phyloP scores from a whole-genome alignment of 2,329 filamentous ascomycete species.

The Phaeosphaeriaceae sp. region DNA sequence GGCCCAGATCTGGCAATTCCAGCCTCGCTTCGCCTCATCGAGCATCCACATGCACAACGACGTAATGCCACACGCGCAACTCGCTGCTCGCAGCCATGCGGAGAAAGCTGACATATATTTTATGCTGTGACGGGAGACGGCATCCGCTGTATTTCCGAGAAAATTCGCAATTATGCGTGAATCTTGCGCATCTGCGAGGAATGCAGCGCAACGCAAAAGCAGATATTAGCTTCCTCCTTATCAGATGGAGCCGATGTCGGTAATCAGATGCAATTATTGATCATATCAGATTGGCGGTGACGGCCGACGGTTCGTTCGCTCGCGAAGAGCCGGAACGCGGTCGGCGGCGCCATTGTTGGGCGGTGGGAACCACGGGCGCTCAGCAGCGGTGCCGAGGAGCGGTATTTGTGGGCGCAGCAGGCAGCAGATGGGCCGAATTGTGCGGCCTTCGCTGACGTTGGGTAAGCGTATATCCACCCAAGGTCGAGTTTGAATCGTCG shows the following conservation, averaged over 20 bases:
- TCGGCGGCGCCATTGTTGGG: neutral
- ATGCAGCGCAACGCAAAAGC: neutral
- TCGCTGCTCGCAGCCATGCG: neutral
- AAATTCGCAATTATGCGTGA: neutral
- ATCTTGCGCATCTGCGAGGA: neutral
- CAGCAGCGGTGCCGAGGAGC: neutral
- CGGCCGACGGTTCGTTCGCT: neutral
- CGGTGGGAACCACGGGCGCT: neutral
- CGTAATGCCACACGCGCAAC: neutral
- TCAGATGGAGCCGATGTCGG: neutral
- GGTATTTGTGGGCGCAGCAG: neutral
- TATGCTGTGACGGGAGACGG: neutral
- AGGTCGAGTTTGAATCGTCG: neutral
- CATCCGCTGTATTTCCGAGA: neutral
- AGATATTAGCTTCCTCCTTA: neutral
- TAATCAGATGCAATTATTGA: neutral
- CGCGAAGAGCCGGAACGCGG: neutral
- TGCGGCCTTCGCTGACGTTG: neutral
- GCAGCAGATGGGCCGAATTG: too few relatives aligned
- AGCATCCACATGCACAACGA: neutral
- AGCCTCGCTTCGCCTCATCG: neutral
- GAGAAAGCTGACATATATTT: neutral
- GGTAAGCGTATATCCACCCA: neutral
- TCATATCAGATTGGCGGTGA: neutral
- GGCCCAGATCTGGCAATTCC: neutral